Conservation (phyloP, 345 rosid genomes). For the thale cress (Arabidopsis thaliana) region DNA sequence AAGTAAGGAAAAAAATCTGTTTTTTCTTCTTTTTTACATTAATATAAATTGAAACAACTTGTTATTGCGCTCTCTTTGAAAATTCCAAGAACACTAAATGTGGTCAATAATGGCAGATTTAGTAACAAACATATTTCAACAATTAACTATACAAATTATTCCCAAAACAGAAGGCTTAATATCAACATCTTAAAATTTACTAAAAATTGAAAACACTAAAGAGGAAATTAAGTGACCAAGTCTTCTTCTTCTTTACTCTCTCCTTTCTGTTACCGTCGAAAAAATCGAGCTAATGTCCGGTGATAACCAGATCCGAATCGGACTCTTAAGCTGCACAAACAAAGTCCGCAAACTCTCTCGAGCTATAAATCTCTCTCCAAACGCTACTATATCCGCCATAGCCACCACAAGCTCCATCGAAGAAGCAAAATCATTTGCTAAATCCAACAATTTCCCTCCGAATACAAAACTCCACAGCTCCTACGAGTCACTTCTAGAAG, state of each 20-base stretch:
- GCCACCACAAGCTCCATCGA: constrained; percentile 59
- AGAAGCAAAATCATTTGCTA: constrained; percentile 63
- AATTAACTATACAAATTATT: neutral
- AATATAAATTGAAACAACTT: no score
- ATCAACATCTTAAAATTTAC: no score
- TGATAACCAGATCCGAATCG: constrained; percentile 52
- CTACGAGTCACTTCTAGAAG: constrained; percentile 73
- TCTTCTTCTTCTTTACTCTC: constrained; percentile 12
- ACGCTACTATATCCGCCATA: constrained; percentile 66
- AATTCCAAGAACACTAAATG: no score
- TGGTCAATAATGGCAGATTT: no score
- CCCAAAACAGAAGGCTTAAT: no score
- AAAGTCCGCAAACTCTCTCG: constrained; percentile 75
- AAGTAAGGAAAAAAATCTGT: no score
- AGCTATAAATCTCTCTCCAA: constrained; percentile 67
- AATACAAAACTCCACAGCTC: constrained; percentile 67
- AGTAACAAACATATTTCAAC: neutral
- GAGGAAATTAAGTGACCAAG: neutral
- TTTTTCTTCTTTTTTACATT: neutral
- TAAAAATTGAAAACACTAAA: no score
- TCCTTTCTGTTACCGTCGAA: neutral
- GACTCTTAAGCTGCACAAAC: constrained; percentile 73
- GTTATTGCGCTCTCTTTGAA: no score
- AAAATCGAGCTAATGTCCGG: constrained; percentile 27
- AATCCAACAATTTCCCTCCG: constrained; percentile 63